Evolutionary conservation across 495 filamentous ascomycete genomes (phyloP).

Genomic region (Trichoderma erinaceum): DNA sequence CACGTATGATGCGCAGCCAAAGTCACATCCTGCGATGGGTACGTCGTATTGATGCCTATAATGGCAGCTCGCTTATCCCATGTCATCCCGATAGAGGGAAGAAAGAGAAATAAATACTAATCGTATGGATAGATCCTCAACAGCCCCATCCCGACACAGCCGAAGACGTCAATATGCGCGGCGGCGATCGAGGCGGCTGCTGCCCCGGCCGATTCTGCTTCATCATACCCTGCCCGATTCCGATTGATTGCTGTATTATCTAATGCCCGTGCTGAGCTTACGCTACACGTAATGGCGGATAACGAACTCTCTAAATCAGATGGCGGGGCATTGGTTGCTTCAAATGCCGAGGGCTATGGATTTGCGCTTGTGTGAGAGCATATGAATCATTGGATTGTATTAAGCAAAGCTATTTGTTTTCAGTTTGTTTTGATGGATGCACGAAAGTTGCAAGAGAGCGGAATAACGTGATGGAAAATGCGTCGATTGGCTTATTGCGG

Average conservation of each 20-base stretch:
- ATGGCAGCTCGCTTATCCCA: not conserved
- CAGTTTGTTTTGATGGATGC: no score
- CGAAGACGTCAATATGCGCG: conserved; percentile 32
- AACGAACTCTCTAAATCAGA: no score
- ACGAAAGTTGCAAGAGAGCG: no score
- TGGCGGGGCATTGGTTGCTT: no score
- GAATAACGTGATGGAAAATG: no score
- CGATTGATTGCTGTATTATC: conserved; percentile 40
- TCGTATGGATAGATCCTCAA: conserved; percentile 27
- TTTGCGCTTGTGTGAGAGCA: no score
- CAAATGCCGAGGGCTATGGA: not conserved
- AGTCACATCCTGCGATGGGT: conserved; percentile 10
- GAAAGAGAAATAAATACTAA: not conserved
- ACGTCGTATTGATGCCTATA: conserved; percentile 13
- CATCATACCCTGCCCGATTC: conserved; percentile 39
- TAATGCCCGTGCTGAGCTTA: not conserved
- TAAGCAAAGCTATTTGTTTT: no score
- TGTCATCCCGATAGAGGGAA: not conserved
- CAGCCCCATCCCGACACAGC: conserved; percentile 29
- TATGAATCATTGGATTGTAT: no score
- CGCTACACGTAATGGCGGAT: no score
- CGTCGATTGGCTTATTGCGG: no score
- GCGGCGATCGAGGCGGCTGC: conserved; percentile 28
- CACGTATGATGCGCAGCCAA: conserved; percentile 2
- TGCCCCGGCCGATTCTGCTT: conserved; percentile 43